Conservation (phyloP, 2,329 filamentous ascomycete genomes). For the Fusarium poae region DNA sequence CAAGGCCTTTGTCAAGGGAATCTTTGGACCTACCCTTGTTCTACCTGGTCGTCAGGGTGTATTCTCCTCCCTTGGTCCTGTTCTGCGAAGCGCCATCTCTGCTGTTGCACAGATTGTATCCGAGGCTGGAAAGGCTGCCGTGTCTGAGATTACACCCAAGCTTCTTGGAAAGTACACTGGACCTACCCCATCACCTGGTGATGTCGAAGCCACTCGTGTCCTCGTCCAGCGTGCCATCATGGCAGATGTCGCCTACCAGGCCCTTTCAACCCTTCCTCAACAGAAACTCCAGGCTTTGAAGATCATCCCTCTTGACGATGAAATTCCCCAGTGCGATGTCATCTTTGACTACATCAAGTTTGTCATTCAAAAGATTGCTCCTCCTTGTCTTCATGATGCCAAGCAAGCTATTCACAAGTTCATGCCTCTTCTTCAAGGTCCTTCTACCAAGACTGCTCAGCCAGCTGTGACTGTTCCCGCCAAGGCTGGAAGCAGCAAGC, state of each 20-base stretch:
- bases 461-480: neutral
- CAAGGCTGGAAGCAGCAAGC: neutral
- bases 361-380: constrained; percentile 14
- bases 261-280: constrained; percentile 10
- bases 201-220: constrained; percentile 17
- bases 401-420: constrained; percentile 33
- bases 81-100: constrained; percentile 14
- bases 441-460: neutral
- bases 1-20: constrained; percentile 28
- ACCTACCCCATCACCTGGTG: neutral
- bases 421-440: constrained; percentile 10
- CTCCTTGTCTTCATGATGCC: constrained; percentile 13
- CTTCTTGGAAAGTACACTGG: constrained; percentile 5
- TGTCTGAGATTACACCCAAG: constrained; percentile 4
- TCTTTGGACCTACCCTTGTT: constrained; percentile 31
- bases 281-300: constrained; percentile 17
- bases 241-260: constrained; percentile 35
- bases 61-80: constrained; percentile 32
- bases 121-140: neutral
- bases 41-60: constrained; percentile 22
- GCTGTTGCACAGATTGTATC: constrained; percentile 18
- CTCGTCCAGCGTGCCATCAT: constrained; percentile 37
- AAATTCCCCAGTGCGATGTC: neutral
- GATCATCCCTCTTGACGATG: constrained; percentile 9
- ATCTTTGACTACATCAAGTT: constrained; percentile 38